These are phyloP conservation scores for Fusarium coffeatum DNA, from an alignment of 2,329 filamentous ascomycete genomes.

Conservation along the genomic window DNA sequence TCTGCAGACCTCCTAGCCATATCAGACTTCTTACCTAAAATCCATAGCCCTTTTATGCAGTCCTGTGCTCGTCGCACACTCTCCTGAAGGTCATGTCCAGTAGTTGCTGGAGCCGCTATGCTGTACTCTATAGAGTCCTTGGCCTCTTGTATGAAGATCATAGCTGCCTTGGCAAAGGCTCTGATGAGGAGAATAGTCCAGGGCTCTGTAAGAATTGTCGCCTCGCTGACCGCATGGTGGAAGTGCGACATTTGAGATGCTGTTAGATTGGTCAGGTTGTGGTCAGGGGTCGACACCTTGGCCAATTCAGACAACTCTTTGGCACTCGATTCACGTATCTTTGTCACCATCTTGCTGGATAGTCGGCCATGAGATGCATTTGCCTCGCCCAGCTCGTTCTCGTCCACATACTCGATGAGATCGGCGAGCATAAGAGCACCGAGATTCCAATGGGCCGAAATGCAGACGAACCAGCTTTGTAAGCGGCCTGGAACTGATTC, in stretches of 20 bases:
- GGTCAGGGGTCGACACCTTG: constrained; percentile 54
- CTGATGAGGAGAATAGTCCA: constrained; percentile 68
- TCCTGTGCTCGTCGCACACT: constrained; percentile 56
- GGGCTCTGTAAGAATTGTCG: constrained; percentile 67
- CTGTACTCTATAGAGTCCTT: constrained; percentile 39
- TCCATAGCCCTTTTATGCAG: constrained; percentile 65
- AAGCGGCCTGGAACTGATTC: constrained; percentile 61
- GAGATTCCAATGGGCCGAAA: constrained; percentile 68
- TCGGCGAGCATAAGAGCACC: constrained; percentile 66
- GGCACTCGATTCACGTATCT: constrained; percentile 58
- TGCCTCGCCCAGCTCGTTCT: constrained; percentile 44
- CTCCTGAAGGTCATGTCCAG: constrained; percentile 42
- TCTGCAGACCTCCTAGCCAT: constrained; percentile 50
- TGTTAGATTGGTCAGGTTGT: constrained; percentile 13
- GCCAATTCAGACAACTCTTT: constrained; percentile 61
- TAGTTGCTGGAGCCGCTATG: constrained; percentile 32
- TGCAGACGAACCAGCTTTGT: constrained; percentile 69
- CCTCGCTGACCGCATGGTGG: constrained; percentile 65
- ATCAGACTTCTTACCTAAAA: constrained; percentile 66
- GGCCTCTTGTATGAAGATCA: constrained; percentile 51
- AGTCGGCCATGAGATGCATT: constrained; percentile 40
- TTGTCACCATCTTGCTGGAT: constrained; percentile 50
- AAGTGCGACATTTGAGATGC: constrained; percentile 54
- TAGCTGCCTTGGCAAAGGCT: constrained; percentile 62
- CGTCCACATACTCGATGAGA: constrained; percentile 62